A percentile compares a stretch with the other conserved stretches of the same genome.
Evolutionary conservation across 2,329 filamentous ascomycete genomes (phyloP).

Genomic region (Botrytis galanthina): DNA sequence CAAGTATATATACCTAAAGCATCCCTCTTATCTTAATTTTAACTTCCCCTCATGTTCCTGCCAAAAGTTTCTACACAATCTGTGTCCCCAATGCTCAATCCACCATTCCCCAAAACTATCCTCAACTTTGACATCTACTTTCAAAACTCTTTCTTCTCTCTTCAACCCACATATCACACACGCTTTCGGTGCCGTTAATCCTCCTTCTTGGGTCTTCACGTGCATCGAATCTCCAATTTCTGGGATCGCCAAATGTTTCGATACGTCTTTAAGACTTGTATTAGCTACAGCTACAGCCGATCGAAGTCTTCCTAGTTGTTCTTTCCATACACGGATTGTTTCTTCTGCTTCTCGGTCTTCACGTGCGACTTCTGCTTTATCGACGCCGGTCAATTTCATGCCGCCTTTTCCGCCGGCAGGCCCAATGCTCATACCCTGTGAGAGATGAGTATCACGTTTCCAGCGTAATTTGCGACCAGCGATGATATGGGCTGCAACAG

Average conservation of each 20-base stretch:
- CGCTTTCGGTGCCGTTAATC: slow-evolving; percentile 67
- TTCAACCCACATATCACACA: slow-evolving; percentile 88
- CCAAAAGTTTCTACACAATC: slow-evolving; percentile 83
- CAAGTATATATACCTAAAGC: background rate
- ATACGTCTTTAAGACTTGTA: slow-evolving; percentile 38
- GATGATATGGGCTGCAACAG: slow-evolving; percentile 74
- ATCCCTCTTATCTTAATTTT: slow-evolving; percentile 38
- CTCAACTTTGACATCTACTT: slow-evolving; percentile 68
- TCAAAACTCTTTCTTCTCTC: slow-evolving; percentile 76
- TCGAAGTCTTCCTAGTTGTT: slow-evolving; percentile 71
- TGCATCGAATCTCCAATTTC: slow-evolving; percentile 69
- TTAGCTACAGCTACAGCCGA: slow-evolving; percentile 69
- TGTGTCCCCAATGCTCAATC: slow-evolving; percentile 83
- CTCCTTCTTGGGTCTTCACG: slow-evolving; percentile 68
- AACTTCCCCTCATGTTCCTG: slow-evolving; percentile 68
- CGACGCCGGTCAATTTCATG: slow-evolving; percentile 88
- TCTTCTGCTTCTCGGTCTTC: slow-evolving; percentile 85
- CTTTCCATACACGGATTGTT: slow-evolving; percentile 71
- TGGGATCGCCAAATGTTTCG: slow-evolving; percentile 52
- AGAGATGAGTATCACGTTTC: slow-evolving; percentile 83
- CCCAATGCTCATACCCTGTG: slow-evolving; percentile 84
- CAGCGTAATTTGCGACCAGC: slow-evolving; percentile 83
- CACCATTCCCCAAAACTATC: slow-evolving; percentile 98
- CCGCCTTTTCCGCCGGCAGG: slow-evolving; percentile 71
- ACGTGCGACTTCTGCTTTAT: slow-evolving; percentile 75